These are phyloP conservation scores for baker's yeast (Saccharomyces cerevisiae) DNA, from an alignment of 805 yeast species.

Conservation along the genomic window DNA sequence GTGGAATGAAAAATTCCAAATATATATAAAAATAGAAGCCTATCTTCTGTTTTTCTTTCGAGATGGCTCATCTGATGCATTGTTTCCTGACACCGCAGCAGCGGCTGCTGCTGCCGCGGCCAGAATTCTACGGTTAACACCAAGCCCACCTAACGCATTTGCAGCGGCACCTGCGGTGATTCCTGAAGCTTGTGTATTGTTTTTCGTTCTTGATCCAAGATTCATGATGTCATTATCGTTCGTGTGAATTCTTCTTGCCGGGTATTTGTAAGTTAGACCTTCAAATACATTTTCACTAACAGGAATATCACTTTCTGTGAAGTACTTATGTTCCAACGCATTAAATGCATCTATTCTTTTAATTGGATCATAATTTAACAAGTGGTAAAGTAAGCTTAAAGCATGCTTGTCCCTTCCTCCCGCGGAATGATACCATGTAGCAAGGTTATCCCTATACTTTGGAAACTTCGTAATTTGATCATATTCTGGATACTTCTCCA, in stretches of 20 bases:
- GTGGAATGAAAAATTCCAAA: neutral
- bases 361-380: conserved; percentile 79
- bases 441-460: conserved; percentile 45
- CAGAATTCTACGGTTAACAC: conserved; percentile 29
- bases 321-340: conserved; percentile 72
- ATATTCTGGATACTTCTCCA: conserved; percentile 79
- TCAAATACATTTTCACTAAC: conserved; percentile 75
- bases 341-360: conserved; percentile 68
- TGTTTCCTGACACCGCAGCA: conserved; percentile 29
- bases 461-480: conserved; percentile 56
- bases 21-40: neutral
- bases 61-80: conserved; percentile 18
- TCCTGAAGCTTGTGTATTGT: neutral
- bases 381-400: conserved; percentile 49
- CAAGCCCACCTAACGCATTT: conserved; percentile 27
- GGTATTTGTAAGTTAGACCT: conserved; percentile 65
- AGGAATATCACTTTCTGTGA: conserved; percentile 50
- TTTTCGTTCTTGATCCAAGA: conserved; percentile 10
- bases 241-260: conserved; percentile 76
- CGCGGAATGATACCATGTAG: conserved; percentile 77
- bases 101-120: conserved; percentile 35
- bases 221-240: conserved; percentile 72
- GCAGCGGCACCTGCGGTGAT: conserved; percentile 11
- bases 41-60: conserved; percentile 26
- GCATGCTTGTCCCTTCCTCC: conserved; percentile 71